Percentiles rank a stretch among this genome's conserved stretches.
phyloP scores from a whole-genome alignment of 306 rosid species.

The Trifolium subterraneum region DNA sequence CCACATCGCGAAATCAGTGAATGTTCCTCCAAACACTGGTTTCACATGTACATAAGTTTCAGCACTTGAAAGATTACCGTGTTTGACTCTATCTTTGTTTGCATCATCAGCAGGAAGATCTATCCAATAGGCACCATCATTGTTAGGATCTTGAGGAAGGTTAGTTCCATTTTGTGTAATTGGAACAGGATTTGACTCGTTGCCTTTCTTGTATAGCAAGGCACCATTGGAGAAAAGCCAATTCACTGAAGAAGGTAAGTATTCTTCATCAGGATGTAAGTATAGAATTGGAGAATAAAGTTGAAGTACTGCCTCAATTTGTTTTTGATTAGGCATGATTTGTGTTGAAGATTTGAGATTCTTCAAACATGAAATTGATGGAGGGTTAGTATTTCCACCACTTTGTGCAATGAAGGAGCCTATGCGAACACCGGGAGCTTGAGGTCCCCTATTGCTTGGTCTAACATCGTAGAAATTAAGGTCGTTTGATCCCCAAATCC shows the following conservation, averaged over 20 bases:
- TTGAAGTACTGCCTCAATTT: constrained; percentile 52
- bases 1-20: constrained; percentile 75
- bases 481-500: constrained; percentile 67
- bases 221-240: constrained; percentile 79
- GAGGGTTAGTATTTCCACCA: constrained; percentile 25
- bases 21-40: constrained; percentile 75
- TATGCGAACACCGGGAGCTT: constrained; percentile 51
- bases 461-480: constrained; percentile 54
- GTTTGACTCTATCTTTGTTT: constrained; percentile 60
- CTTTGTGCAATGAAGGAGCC: constrained; percentile 62
- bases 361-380: constrained; percentile 59
- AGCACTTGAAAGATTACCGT: constrained; percentile 52
- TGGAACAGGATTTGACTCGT: constrained; percentile 58
- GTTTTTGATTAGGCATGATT: constrained; percentile 62
- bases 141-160: constrained; percentile 73
- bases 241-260: constrained; percentile 62
- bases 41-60: constrained; percentile 63
- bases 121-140: constrained; percentile 73
- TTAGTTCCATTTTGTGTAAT: constrained; percentile 59
- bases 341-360: constrained; percentile 43
- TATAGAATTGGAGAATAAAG: constrained; percentile 63
- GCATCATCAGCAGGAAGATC: constrained; percentile 61
- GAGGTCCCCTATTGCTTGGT: constrained; percentile 55
- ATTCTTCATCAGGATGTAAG: constrained; percentile 67
- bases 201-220: constrained; percentile 52